Evolutionary conservation across 2,329 filamentous ascomycete genomes (phyloP).

Genomic region (Didymella sp.): DNA sequence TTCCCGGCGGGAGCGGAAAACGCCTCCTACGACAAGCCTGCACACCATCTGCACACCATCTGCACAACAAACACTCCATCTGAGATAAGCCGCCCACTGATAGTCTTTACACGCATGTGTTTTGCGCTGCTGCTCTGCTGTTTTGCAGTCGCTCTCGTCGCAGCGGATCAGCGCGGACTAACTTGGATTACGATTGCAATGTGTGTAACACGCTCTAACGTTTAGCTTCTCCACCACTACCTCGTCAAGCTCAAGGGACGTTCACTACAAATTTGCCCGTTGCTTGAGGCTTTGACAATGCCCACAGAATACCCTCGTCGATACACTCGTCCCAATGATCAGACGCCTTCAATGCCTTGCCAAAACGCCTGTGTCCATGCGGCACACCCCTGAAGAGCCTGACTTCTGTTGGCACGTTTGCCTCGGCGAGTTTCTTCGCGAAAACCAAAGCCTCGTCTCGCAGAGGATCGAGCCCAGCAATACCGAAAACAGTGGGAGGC

Average conservation of each 20-base stretch:
- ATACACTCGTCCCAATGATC: constrained; percentile 55
- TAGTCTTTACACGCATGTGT: neutral
- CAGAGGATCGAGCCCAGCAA: constrained; percentile 59
- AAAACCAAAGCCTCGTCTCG: constrained; percentile 60
- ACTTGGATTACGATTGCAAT: neutral
- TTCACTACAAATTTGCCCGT: constrained; percentile 47
- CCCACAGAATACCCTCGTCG: constrained; percentile 55
- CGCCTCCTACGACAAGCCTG: neutral
- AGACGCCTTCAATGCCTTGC: constrained; percentile 50
- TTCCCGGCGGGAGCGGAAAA: neutral
- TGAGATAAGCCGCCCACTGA: neutral
- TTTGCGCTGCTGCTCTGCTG: neutral
- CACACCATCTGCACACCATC: neutral
- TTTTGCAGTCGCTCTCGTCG: neutral
- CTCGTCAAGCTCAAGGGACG: constrained; percentile 10
- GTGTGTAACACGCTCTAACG: neutral
- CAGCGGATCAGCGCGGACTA: neutral
- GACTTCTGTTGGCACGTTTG: constrained; percentile 59
- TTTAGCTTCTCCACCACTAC: neutral
- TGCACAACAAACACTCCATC: neutral
- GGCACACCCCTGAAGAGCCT: constrained; percentile 61
- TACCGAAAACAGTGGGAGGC: constrained; percentile 57
- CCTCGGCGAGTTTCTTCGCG: constrained; percentile 51
- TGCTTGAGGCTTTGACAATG: constrained; percentile 45
- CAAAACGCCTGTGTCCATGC: constrained; percentile 60